Evolutionary conservation across 2,329 filamentous ascomycete species (phyloP), one percentile per base, ranked within the genome.

Genomic region (Fusarium torulosum): DNA sequence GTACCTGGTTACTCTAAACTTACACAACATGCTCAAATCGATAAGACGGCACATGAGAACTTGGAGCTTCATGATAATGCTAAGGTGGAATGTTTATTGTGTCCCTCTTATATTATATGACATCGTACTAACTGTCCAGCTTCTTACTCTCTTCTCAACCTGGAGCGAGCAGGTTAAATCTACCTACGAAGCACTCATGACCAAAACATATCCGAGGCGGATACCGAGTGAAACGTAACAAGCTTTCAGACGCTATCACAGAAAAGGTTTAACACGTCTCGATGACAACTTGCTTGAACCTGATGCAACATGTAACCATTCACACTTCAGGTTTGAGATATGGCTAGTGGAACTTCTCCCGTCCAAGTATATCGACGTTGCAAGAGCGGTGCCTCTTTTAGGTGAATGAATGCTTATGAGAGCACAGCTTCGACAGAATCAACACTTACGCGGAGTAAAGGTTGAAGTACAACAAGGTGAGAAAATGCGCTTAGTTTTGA

Each of bases 401-500:
- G n/a, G n/a, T n/a, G n/a, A 14, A 5, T 29, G 27, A 14, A n/a
- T 29, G 13, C 13, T 7, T 17, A 37, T 19, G 42, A 8, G 5
- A 35, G 11, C 9, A 29, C 6, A n/a, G 10, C 17, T 19, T 31
- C 41, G 11, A 23, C 21, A 15, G n/a, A 42, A 19, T 21, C 21
- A 9, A 9, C 25, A 51, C 20, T 37, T 21, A 41, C 51, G 21
- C n/a, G 45, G 21, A 45, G 7, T 37, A 13, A 20, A 38, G 25
- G 35, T 44, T 27, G 42, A 9, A 42, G 15, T 10, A 46, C 14
- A 21, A 25, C 21, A 9, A 10, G 2, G 14, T 5, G 27, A 59
- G 47, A 27, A 47, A 56, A 51, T 35, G 49, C 43, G 56, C 23
- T 41, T 51, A 56, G 51, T 59, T 56, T 75, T 77, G 65, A 69